Evolutionary conservation across 2,329 filamentous ascomycete species (phyloP).

Genomic region (Claviceps purpurea): DNA sequence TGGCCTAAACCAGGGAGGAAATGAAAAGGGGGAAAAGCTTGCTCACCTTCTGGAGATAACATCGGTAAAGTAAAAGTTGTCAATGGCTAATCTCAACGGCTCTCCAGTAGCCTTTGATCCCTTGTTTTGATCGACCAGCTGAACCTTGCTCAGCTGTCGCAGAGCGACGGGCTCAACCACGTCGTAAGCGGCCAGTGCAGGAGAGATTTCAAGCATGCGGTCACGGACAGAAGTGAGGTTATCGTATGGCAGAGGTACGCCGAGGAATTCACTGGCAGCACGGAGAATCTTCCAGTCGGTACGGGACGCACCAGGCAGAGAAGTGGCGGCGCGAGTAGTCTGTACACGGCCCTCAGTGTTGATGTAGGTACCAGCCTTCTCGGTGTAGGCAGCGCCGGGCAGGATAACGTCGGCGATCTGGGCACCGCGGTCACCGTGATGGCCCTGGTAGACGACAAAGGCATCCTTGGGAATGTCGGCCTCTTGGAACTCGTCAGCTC

Average conservation of each 20-base stretch:
- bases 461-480: slow-evolving; percentile 87
- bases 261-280: slow-evolving; percentile 82
- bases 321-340: slow-evolving; percentile 80
- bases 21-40: slow-evolving; percentile 22
- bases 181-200: slow-evolving; percentile 79
- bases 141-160: slow-evolving; percentile 71
- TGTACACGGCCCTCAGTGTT: slow-evolving; percentile 97
- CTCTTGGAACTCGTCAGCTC: slow-evolving; percentile 79
- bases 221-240: slow-evolving; percentile 81
- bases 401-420: slow-evolving; percentile 89
- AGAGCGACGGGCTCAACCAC: slow-evolving; percentile 72
- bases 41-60: slow-evolving; percentile 91
- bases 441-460: slow-evolving; percentile 95
- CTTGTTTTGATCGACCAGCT: slow-evolving; percentile 94
- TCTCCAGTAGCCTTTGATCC: slow-evolving; percentile 58
- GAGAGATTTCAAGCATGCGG: slow-evolving; percentile 90
- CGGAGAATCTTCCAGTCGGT: slow-evolving; percentile 99
- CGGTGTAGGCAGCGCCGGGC: slow-evolving; percentile 88
- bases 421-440: slow-evolving; percentile 89
- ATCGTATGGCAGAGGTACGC: slow-evolving; percentile 78
- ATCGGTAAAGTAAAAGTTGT: slow-evolving; percentile 98
- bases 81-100: slow-evolving; percentile 71
- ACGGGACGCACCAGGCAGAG: slow-evolving; percentile 74
- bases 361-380: slow-evolving; percentile 91
- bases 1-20: no score